phyloP scores from a whole-genome alignment of 2,329 filamentous ascomycete genomes.

The Fusarium penzigii region DNA sequence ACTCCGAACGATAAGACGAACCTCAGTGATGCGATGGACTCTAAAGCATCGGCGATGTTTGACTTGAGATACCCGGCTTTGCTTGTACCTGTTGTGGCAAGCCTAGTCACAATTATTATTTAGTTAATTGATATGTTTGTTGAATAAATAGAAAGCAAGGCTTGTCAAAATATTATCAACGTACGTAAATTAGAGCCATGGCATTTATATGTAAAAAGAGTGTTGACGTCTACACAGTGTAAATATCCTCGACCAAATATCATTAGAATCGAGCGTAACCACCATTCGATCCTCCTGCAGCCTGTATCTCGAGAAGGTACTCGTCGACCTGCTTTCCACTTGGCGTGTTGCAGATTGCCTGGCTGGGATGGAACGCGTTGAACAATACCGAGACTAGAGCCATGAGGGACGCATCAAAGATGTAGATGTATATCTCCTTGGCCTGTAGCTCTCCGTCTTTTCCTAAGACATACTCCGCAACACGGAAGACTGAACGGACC shows the following conservation, averaged over 20 bases:
- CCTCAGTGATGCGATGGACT: background rate
- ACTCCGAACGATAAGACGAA: constrained; percentile 41
- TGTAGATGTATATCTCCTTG: constrained; percentile 36
- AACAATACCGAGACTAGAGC: constrained; percentile 18
- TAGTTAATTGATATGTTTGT: background rate
- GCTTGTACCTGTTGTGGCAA: background rate
- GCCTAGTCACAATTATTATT: background rate
- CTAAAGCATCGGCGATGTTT: background rate
- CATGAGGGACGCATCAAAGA: constrained; percentile 39
- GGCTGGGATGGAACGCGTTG: constrained; percentile 16
- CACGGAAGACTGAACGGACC: constrained; percentile 40
- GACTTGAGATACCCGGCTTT: background rate
- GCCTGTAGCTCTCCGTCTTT: constrained; percentile 30
- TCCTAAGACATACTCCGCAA: constrained; percentile 42
- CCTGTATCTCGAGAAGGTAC: background rate
- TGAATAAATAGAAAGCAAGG: background rate
- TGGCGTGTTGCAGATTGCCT: background rate
- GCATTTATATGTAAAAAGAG: too few relatives aligned
- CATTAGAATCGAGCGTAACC: background rate
- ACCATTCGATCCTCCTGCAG: background rate
- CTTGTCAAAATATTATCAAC: background rate
- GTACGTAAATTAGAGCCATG: too few relatives aligned
- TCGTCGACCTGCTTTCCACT: background rate
- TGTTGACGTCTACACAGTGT: too few relatives aligned
- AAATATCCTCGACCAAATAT: background rate